Base-by-base conservation (phyloP, 1,284 basidiomycete genomes). In the Pseudozyma hubeiensis region DNA sequence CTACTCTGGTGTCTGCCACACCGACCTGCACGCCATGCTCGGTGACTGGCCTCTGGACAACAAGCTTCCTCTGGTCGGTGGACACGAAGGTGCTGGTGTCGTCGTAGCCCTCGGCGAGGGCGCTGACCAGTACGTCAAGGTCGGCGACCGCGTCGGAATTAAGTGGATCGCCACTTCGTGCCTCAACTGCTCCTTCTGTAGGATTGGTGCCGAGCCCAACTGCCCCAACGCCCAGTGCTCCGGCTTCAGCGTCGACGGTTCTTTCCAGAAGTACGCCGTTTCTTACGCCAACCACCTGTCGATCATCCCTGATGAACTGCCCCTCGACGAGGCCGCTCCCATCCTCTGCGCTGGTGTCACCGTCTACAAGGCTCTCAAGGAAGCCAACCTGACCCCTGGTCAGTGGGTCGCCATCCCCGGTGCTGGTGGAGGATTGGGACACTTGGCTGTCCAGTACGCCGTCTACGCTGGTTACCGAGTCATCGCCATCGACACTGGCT, bases 121-220 rank as follows among this genome's bases (percentile, higher is more conserved):
- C 80, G 91, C 91, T 0, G 88, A 89, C 2, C 78, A 83, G 48
- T 79, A 90, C 75, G 81, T 87, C 77, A 86, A 87, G 77, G 67
- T 93, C 33, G 92, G 93, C 29, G 90, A 93, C 71, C 88, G 91
- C 13, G 93, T 95, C 48, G 93, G 93, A 7, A 90, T 96, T 87
- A 95, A 95, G 79, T 78, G 78, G 78, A 56, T 81, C 48, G 73
- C 85, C n/a, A 87, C 90, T 80, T 89, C 88, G 58, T 93, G 87
- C 80, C 86, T 85, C 48, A 86, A 90, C 77, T 94, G 92, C 85
- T 90, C 92, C 81, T 88, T 87, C 75, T 94, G 93, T 85, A 52
- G 87, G 88, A 66, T 88, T 88, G 71, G 91, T 90, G 41, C 55
- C 31, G 93, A 94, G 81, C 90, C 91, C 85, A 88, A 85, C 53